Base-by-base conservation (phyloP, 257 asterid species). In the Nicotiana sylvestris region DNA sequence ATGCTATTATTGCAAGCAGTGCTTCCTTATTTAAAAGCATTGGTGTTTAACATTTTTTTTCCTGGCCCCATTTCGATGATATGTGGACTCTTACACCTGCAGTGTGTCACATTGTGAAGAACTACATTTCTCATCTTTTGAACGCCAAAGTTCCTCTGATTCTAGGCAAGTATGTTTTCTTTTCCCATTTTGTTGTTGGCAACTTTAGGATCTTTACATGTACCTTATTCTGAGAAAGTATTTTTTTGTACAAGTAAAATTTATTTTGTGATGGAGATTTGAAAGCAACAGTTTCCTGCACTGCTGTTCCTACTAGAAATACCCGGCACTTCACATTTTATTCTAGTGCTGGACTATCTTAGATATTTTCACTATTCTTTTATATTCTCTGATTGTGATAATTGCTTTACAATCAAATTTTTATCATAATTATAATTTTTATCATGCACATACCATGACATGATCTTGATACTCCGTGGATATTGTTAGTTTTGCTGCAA, bases 51-150 rank as follows among this genome's bases (percentile, higher is more conserved):
- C 55, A 64, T 58, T 66, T 30, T 83, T 21, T 57, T 70, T 21
- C 13, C 46, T 69, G 43, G 32, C 39, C 49, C 32, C 77, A 37
- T 33, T 21, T 79, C 39, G 64, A 80, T 88, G 51, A 86, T 43
- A 21, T 80, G 13, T 85, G 65, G 64, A 65, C 81, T 82, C 37
- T 83, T 88, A 21, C 66, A 9, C 43, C 58, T 92, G 89, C 97
- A 95, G 99, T 87, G 43, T 78, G 87, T 86, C 99, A 95, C 91
- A 85, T 95, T 81, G 96, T 86, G 90, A 95, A 93, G 97, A 95
- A 95, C 89, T 95, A 88, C 89, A 83, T 95, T 37, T 90, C 95
- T 78, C 89, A 91, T 89, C 87, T 81, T 82, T 88, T 95, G 81
- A 88, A 92, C 65, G 88, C 84, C 77, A 95, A 89, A 89, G 94